Percentiles rank a stretch among this genome's conserved stretches.
These are phyloP conservation scores for Blastocrithidia nonstop DNA, from an alignment of 208 protist species.

Conservation along the genomic window DNA sequence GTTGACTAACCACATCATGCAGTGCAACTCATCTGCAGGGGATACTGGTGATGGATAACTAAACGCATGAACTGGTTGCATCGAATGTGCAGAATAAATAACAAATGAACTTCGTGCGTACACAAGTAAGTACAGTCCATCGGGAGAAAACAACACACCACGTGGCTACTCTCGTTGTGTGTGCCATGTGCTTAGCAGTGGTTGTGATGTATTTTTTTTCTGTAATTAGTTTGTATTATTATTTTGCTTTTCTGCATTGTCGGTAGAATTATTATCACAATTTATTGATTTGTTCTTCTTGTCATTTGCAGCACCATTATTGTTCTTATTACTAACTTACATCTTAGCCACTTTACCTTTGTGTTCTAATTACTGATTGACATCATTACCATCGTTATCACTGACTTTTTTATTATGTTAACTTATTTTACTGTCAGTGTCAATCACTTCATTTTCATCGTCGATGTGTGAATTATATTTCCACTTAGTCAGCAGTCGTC, in stretches of 20 bases:
- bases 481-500: slow-evolving; percentile 59
- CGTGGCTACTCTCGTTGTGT: slow-evolving; percentile 19
- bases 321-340: not conserved
- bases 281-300: not conserved
- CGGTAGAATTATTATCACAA: not conserved
- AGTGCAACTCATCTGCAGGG: slow-evolving; percentile 34
- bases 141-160: slow-evolving; percentile 29
- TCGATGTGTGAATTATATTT: slow-evolving; percentile 21
- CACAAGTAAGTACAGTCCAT: slow-evolving; percentile 20
- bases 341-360: not conserved
- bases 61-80: slow-evolving; percentile 10
- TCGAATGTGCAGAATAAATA: slow-evolving; percentile 26
- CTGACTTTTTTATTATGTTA: not conserved
- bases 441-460: too few species aligned
- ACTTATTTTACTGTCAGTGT: not conserved
- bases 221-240: too few species aligned
- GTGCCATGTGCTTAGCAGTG: not conserved
- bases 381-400: not conserved
- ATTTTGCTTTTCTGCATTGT: not conserved
- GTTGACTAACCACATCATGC: slow-evolving; percentile 16
- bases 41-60: too few species aligned
- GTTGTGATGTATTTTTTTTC: not conserved
- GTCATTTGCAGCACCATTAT: not conserved
- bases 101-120: slow-evolving; percentile 29
- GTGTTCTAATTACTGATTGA: not conserved